Evolutionary conservation across 441 rosid species (phyloP).

Genomic region (Brassica hybrid): DNA sequence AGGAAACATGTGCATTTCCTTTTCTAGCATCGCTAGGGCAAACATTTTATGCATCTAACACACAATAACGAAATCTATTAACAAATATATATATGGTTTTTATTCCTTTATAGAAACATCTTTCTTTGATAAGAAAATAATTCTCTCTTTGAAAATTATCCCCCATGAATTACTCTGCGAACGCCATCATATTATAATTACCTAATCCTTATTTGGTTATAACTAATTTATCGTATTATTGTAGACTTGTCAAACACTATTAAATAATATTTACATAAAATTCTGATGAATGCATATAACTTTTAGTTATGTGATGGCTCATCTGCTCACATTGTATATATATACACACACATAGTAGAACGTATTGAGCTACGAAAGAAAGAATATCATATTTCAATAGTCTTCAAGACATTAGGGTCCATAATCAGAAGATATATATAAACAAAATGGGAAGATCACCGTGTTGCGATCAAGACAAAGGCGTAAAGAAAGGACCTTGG

Average conservation of each 20-base stretch:
- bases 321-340: slow-evolving; percentile 6
- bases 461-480: slow-evolving; percentile 45
- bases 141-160: not conserved
- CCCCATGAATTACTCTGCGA: slow-evolving; percentile 37
- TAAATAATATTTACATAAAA: slow-evolving; percentile 18
- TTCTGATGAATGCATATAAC: slow-evolving; percentile 34
- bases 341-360: slow-evolving; percentile 12
- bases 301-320: slow-evolving; percentile 26
- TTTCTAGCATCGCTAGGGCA: slow-evolving; percentile 18
- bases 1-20: not conserved
- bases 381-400: not conserved
- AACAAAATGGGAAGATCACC: slow-evolving; percentile 44
- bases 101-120: not conserved
- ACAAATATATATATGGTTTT: not conserved
- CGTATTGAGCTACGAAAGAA: slow-evolving; percentile 24
- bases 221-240: slow-evolving; percentile 16
- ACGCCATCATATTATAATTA: slow-evolving; percentile 33
- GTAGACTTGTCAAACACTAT: slow-evolving; percentile 21
- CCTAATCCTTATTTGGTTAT: slow-evolving; percentile 31
- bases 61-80: slow-evolving; percentile 16
- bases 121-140: not conserved
- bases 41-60: slow-evolving; percentile 18
- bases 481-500: slow-evolving; percentile 60
- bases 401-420: slow-evolving; percentile 19
- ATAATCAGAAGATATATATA: slow-evolving; percentile 1